Base-by-base conservation (phyloP, 768 basidiomycete genomes). In the Cyclocybe aegerita region DNA sequence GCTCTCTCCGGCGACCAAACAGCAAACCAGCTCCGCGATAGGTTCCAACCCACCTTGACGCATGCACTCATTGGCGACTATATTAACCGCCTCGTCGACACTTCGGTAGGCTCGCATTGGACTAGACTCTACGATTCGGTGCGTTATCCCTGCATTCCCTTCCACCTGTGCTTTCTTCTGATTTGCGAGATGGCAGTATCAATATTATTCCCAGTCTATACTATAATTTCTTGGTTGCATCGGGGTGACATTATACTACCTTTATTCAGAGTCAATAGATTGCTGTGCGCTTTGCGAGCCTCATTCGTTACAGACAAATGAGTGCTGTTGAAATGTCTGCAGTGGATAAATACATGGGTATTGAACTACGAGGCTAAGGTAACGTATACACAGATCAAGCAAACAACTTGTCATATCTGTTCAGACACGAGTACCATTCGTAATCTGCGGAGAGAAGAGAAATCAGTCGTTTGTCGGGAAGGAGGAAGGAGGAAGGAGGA, bases 91-190 rank as follows among this genome's bases (percentile, higher is more conserved):
- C 74, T 99, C 39, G 89, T 99, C 55, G 86, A 97, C 54, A 88
- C 79, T 48, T 96, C 95, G 0, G 71, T 97, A 40, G 93, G 92
- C 9, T 95, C 92, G 31, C 86, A 90, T 54, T 98, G 95, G 88
- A 98, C 97, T 34, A 78, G 94, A 57, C 69, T 98, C 32, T 99
- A 99, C 65, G 97, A 99, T 69, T 97, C 93, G 53, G 91, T 93
- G 62, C 61, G 87, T 49, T 30, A 11, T 30, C 12, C 15, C 3
- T 56, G 33, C 35, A 9, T 36, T 32, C 39, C 1, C 12, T 36
- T 40, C 7, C 3, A 10, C 6, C 17, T 10, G 29, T 31, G 10
- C 4, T 43, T 5, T 17, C 48, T 31, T 10, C 30, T 49, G 9
- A 35, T 41, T 55, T 50, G 35, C 17, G 49, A 33, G 30, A 15